A percentile compares a stretch with the other conserved stretches of the same genome.
These are phyloP conservation scores for Boletus speciosus DNA, from an alignment of 768 basidiomycete species.

Conservation along the genomic window DNA sequence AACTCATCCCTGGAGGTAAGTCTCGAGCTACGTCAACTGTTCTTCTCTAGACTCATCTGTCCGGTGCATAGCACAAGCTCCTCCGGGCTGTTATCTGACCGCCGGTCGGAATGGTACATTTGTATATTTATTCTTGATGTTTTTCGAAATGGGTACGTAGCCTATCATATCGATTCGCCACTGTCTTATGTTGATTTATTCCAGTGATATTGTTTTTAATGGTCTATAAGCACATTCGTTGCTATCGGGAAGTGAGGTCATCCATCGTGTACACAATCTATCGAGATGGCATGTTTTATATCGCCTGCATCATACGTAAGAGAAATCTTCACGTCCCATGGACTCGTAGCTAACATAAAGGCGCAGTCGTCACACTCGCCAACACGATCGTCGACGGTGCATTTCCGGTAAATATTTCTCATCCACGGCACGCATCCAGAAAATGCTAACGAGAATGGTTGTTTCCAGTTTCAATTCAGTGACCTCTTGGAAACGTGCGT, in stretches of 20 bases:
- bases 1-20: slow-evolving; percentile 4
- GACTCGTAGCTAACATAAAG: not conserved
- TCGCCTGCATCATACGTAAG: slow-evolving; percentile 16
- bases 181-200: not conserved
- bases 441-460: too few relatives aligned
- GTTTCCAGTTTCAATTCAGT: not conserved
- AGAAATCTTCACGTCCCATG: not conserved
- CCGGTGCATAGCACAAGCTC: not conserved
- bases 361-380: slow-evolving; percentile 9
- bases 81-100: not conserved
- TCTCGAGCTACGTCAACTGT: not conserved
- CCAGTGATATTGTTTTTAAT: slow-evolving; percentile 8
- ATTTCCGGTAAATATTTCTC: too few relatives aligned
- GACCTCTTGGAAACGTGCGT: slow-evolving; percentile 3
- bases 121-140: slow-evolving; percentile 5
- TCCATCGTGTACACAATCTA: slow-evolving; percentile 7
- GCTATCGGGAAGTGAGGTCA: not conserved
- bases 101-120: not conserved
- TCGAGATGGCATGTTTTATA: slow-evolving; percentile 15
- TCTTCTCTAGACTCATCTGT: not conserved
- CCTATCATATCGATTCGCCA: not conserved
- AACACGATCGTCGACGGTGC: slow-evolving; percentile 1
- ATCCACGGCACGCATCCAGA: too few relatives aligned
- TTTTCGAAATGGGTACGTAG: slow-evolving; percentile 7
- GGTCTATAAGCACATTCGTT: slow-evolving; percentile 1